Base-by-base conservation (phyloP, 1,139 yeast genomes). In the Saccharomycopsis hybrid region DNA sequence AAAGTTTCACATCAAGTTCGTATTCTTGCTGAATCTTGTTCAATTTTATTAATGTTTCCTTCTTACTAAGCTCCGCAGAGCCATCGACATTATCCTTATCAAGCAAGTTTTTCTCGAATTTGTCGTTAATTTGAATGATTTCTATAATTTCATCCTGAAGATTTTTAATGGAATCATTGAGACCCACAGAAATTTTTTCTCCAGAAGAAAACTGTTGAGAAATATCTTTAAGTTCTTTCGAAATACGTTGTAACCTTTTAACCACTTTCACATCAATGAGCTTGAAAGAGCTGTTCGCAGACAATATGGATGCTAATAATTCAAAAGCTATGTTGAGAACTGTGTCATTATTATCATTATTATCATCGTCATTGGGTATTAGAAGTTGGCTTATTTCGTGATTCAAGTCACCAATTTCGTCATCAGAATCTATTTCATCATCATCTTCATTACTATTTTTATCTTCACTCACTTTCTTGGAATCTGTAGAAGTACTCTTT, bases 221-320 rank as follows among this genome's bases (percentile, higher is more conserved):
- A 25, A 24, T 25, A 27, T 25, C 18, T 27, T 37, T 11, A 13
- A 44, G 18, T n/a, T 38, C 28, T 1, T 18, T 33, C 24, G n/a
- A 11, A 11, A 11, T 28, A 4, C n/a, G 4, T 11, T 30, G 25
- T 55, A 80, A 62, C 1, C 65, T 46, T 1, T 50, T 48, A 2
- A 55, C 33, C 5, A 52, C 42, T 36, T 30, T 28, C 7, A 2
- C 24, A 29, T 52, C 50, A 4, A 47, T 29, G n/a, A 52, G 28
- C 38, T 49, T 41, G n/a, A 31, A 37, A 3, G 45, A 42, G 5
- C 29, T 33, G 13, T 41, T 46, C 54, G 77, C 80, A 1, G 77
- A 64, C 13, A 81, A 57, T 9, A 80, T 70, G 0, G 82, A 78
- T 0, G 82, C 74, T 4, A 82, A 60, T 8, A 82, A 62, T 52